phyloP scores from a whole-genome alignment of 345 rosid genomes.

The Xanthoceras sorbifolium region DNA sequence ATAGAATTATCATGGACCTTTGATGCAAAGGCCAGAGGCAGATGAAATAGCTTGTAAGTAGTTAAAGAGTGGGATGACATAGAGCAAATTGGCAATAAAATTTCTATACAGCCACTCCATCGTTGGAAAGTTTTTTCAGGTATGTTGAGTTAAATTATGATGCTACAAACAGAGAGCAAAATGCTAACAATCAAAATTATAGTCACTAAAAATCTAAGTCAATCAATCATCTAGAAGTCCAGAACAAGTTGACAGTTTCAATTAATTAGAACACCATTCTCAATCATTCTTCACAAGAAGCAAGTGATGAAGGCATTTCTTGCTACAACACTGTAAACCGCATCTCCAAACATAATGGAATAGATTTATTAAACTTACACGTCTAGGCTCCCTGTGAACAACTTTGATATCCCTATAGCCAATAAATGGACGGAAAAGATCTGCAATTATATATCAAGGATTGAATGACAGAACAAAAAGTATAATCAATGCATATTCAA shows the following conservation, averaged over 20 bases:
- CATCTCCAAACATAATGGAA: not conserved
- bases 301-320: conserved; percentile 6
- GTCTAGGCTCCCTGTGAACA: conserved; percentile 58
- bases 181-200: not conserved
- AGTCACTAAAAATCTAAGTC: not conserved
- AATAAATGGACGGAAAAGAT: conserved; percentile 60
- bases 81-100: not conserved
- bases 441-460: conserved; percentile 39
- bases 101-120: not conserved
- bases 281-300: not conserved
- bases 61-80: not conserved
- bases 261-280: not conserved
- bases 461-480: conserved; percentile 10
- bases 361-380: conserved; percentile 35
- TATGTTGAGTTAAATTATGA: not conserved
- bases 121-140: not conserved
- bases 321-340: not conserved
- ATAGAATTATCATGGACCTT: not conserved
- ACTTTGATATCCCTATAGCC: conserved; percentile 67
- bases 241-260: not conserved
- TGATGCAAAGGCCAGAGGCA: not conserved
- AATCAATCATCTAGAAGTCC: not conserved
- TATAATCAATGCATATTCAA: not conserved
- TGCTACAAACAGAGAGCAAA: not conserved
- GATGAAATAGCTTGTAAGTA: conserved; percentile 3